Evolutionary conservation across 2,329 filamentous ascomycete species (phyloP), one percentile per base, ranked within the genome.

Genomic region (Trichoderma semiorbis): DNA sequence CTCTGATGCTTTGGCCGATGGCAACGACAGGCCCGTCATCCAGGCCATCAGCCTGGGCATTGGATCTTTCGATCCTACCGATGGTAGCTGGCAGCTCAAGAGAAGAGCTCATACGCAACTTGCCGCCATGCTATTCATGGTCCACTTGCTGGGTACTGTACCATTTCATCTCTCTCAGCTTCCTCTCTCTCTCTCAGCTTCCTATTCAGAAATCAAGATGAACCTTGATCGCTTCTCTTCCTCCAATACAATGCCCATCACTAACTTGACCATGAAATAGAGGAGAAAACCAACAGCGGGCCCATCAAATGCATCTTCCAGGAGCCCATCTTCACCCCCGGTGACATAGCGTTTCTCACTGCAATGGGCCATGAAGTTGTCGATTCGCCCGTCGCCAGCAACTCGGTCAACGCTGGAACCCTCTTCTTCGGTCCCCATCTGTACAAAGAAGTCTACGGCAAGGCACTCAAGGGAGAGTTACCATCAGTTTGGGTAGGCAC

Each of bases 351-450:
- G 0, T 91, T 90, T 74, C 84, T 91, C 32, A 77, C 72, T 6
- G 18, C 32, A 6, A 28, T 64, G 18, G 55, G 58, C n/a, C 87
- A 88, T 66, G 69, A 79, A 2, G 82, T 87, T 4, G 81, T 87
- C 5, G 81, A 86, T 1, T 82, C 86, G 2, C 91, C 91, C 0
- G 76, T 70, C 0, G 90, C 84, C 0, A 90, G 88, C 74, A 78
- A 83, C 0, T 75, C 84, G 7, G 82, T 92, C 11, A 82, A 84
- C 18, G 62, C 77, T 0, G 75, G 80, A 0, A 86, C 88, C 0
- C 77, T 93, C 1, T 81, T 91, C 2, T 93, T 88, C 74, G 90
- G 88, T 1, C 84, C 92, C 0, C 90, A 92, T 65, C 83, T 90
- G 72, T 89, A 89, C 71, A 82, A 81, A 26, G 82, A 80, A 47